Evolutionary conservation across 495 filamentous ascomycete species (phyloP).

Genomic region (Podospora tetraspora): DNA sequence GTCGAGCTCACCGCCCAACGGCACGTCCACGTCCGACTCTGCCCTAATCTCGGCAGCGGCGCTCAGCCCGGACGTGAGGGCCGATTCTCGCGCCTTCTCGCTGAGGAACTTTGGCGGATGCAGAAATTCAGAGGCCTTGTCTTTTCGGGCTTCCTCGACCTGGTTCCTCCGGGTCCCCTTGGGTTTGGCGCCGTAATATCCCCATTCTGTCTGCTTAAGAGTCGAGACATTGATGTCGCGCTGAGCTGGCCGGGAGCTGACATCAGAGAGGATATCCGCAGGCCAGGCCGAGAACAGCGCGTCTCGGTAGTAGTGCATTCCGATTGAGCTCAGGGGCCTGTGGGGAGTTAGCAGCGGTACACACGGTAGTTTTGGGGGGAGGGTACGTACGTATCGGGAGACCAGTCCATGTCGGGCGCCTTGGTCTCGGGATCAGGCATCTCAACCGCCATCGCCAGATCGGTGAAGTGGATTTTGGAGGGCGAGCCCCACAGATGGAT

Average conservation of each 20-base stretch:
- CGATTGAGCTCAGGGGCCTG: slow-evolving; percentile 76
- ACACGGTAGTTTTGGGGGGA: background rate
- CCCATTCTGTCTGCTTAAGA: slow-evolving; percentile 63
- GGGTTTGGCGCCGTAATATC: slow-evolving; percentile 72
- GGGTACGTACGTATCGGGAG: slow-evolving; percentile 56
- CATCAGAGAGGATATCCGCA: slow-evolving; percentile 69
- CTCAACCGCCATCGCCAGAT: slow-evolving; percentile 72
- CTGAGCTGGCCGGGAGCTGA: slow-evolving; percentile 73
- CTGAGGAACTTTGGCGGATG: slow-evolving; percentile 84
- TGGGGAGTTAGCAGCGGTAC: slow-evolving; percentile 12
- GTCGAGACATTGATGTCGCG: slow-evolving; percentile 66
- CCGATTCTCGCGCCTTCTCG: slow-evolving; percentile 73
- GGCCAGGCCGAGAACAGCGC: slow-evolving; percentile 85
- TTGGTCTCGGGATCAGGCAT: slow-evolving; percentile 57
- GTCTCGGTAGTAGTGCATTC: slow-evolving; percentile 92
- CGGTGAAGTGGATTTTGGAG: slow-evolving; percentile 82
- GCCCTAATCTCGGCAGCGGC: slow-evolving; percentile 40
- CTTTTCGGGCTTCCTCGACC: slow-evolving; percentile 66
- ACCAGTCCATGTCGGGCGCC: slow-evolving; percentile 51
- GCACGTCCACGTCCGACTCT: slow-evolving; percentile 57
- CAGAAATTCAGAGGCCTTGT: slow-evolving; percentile 48
- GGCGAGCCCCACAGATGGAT: slow-evolving; percentile 91
- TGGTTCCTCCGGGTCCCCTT: slow-evolving; percentile 70
- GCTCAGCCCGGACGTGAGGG: slow-evolving; percentile 47
- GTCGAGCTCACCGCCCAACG: slow-evolving; percentile 55